Evolutionary conservation across 1,284 basidiomycete species (phyloP).

Genomic region (Xerocomus amazonicus): DNA sequence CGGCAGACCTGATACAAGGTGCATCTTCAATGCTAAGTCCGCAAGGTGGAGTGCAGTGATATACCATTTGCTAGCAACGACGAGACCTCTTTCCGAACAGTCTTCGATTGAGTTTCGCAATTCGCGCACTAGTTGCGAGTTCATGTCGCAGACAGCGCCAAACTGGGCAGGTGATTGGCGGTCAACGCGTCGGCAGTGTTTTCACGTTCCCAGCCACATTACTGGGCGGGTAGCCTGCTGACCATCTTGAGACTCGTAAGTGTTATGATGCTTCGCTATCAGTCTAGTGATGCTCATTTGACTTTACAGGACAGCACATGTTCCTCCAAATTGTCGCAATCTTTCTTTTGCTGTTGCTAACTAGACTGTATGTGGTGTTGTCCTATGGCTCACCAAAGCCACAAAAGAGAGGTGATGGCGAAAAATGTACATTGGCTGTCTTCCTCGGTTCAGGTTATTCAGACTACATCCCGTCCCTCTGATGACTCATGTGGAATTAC

Average conservation of each 20-base stretch:
- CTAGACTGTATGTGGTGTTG: conserved; percentile 21
- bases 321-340: conserved; percentile 8
- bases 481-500: conserved; percentile 9
- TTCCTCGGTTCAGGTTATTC: conserved; percentile 59
- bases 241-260: background rate
- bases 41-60: conserved; percentile 19
- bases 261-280: background rate
- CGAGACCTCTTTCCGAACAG: conserved; percentile 56
- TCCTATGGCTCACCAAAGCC: conserved; percentile 10
- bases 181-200: background rate
- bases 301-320: conserved; percentile 12
- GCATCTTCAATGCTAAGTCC: conserved; percentile 15
- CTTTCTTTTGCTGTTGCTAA: conserved; percentile 16
- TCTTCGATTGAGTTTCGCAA: conserved; percentile 54
- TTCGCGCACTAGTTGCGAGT: conserved; percentile 39
- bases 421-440: conserved; percentile 44
- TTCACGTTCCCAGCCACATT: conserved; percentile 17
- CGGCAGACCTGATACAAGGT: conserved; percentile 56
- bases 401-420: conserved; percentile 12
- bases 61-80: conserved; percentile 71
- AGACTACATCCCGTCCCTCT: conserved; percentile 1
- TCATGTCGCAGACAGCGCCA: conserved; percentile 18
- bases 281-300: background rate
- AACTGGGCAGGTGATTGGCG: background rate
- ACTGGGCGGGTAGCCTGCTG: background rate